phyloP scores from a whole-genome alignment of 805 yeast species.

The Saccharomyces jurei region DNA sequence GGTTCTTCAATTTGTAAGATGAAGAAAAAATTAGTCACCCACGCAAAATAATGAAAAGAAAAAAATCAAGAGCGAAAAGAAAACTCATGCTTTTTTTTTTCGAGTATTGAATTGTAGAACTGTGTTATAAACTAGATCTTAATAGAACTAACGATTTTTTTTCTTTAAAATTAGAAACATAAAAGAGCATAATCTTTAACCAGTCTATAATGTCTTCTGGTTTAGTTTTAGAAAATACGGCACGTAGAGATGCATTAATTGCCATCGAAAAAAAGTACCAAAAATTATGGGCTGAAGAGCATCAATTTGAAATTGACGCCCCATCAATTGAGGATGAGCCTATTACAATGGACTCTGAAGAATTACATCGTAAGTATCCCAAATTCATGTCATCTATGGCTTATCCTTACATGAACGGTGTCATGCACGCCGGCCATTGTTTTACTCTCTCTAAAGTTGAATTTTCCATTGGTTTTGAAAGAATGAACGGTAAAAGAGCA shows the following conservation, averaged over 20 bases:
- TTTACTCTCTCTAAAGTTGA: conserved; percentile 93
- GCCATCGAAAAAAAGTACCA: conserved; percentile 86
- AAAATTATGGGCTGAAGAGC: conserved; percentile 77
- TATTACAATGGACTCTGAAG: conserved; percentile 50
- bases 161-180: background rate
- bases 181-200: background rate
- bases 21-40: background rate
- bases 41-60: background rate
- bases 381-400: conserved; percentile 93
- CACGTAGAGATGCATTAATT: conserved; percentile 89
- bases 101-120: background rate
- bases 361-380: conserved; percentile 70
- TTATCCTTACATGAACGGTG: conserved; percentile 98
- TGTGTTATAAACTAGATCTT: background rate
- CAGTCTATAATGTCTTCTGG: conserved; percentile 9
- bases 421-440: conserved; percentile 93
- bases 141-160: background rate
- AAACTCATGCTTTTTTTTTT: background rate
- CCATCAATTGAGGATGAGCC: conserved; percentile 64
- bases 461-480: conserved; percentile 85
- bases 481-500: conserved; percentile 89
- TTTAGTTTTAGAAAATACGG: conserved; percentile 50
- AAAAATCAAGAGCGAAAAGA: background rate
- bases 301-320: conserved; percentile 80
- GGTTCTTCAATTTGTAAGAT: background rate